A percentile compares a stretch with the other conserved stretches of the same genome.
Evolutionary conservation across 208 protist species (phyloP).

Genomic region (Leishmania gerbilli): DNA sequence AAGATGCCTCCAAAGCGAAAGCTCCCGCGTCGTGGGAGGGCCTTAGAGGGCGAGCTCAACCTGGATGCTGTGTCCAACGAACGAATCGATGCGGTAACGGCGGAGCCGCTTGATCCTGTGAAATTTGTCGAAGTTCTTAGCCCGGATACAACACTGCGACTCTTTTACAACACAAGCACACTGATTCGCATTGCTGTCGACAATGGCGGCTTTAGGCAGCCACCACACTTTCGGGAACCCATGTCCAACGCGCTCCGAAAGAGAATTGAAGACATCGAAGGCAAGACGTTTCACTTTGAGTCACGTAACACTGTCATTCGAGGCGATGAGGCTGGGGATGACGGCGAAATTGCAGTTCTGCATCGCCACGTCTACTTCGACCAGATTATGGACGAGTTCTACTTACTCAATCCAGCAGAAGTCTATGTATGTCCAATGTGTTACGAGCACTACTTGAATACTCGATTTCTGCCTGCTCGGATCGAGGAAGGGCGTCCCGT

Average conservation of each 20-base stretch:
- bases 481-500: conserved; percentile 18
- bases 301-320: conserved; percentile 30
- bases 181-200: conserved; percentile 84
- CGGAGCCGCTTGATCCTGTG: conserved; percentile 49
- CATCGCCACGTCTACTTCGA: conserved; percentile 87
- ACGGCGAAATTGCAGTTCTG: conserved; percentile 35
- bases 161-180: conserved; percentile 89
- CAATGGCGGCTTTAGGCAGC: conserved; percentile 85
- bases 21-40: conserved; percentile 37
- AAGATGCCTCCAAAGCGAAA: conserved; percentile 41
- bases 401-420: conserved; percentile 74
- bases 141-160: conserved; percentile 63
- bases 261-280: conserved; percentile 65
- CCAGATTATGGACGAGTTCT: conserved; percentile 87
- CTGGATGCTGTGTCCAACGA: conserved; percentile 63
- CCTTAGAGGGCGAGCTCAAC: conserved; percentile 36
- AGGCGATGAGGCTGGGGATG: conserved; percentile 10
- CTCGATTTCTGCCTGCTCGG: conserved; percentile 51
- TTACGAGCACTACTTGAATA: conserved; percentile 77
- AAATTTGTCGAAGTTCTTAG: conserved; percentile 79
- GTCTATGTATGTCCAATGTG: conserved; percentile 85
- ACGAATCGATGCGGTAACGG: conserved; percentile 81
- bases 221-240: conserved; percentile 86
- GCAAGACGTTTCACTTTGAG: conserved; percentile 71
- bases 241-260: conserved; percentile 48